Percentiles rank a stretch among this genome's conserved stretches.
phyloP scores from a whole-genome alignment of 2,329 filamentous ascomycete genomes.

The Aspergillus pseudonomiae region DNA sequence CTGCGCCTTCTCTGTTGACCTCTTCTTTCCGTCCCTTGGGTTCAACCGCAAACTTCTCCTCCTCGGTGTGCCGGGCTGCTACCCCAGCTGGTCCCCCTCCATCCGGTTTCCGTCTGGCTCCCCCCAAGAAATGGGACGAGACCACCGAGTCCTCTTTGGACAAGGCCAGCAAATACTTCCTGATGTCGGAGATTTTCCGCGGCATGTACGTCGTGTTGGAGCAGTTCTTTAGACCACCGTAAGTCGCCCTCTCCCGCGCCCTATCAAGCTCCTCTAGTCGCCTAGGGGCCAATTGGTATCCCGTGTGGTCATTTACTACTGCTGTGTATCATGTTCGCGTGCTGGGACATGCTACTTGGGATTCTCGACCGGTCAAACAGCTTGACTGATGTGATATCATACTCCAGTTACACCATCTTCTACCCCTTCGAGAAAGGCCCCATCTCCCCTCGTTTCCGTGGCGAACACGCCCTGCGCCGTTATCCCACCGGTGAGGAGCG shows the following conservation, averaged over 20 bases:
- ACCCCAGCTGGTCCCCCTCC: conserved; percentile 78
- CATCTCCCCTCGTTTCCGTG: conserved; percentile 96
- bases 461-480: conserved; percentile 92
- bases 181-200: conserved; percentile 91
- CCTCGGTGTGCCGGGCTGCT: conserved; percentile 62
- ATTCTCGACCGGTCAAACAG: background rate
- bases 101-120: conserved; percentile 75
- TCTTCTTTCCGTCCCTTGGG: conserved; percentile 40
- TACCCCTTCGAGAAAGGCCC: conserved; percentile 99
- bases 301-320: background rate
- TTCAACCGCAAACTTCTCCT: conserved; percentile 64
- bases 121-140: conserved; percentile 77
- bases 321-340: background rate
- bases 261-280: background rate
- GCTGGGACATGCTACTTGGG: background rate
- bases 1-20: conserved; percentile 31
- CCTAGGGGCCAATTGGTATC: background rate
- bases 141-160: conserved; percentile 76
- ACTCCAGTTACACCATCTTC: conserved; percentile 88
- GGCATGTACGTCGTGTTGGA: conserved; percentile 98
- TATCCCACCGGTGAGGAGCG: conserved; percentile 98
- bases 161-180: conserved; percentile 88
- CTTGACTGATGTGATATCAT: conserved; percentile 6
- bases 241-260: conserved; percentile 52
- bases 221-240: conserved; percentile 98